Evolutionary conservation across 352 stramenopile species (phyloP).

Genomic region (Globisporangium camurandrum): DNA sequence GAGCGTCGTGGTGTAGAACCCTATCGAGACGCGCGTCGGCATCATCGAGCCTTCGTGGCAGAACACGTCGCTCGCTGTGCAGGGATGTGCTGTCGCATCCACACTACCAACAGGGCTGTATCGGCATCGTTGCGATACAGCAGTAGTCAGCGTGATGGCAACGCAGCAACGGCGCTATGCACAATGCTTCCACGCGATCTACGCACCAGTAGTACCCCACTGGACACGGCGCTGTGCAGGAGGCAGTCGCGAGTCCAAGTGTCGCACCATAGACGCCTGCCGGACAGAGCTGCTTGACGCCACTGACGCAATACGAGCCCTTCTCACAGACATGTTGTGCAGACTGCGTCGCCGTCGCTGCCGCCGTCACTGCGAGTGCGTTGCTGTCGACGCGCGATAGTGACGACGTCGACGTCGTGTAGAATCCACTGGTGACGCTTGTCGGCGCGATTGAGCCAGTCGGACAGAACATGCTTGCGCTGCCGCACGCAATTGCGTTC

Average conservation of each 20-base stretch:
- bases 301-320: constrained; percentile 44
- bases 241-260: constrained; percentile 25
- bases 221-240: constrained; percentile 50
- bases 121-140: not conserved
- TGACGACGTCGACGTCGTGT: constrained; percentile 41
- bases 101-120: constrained; percentile 36
- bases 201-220: constrained; percentile 57
- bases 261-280: constrained; percentile 35
- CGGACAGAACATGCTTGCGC: constrained; percentile 33
- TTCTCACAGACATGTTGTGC: constrained; percentile 40
- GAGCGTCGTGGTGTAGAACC: constrained; percentile 48
- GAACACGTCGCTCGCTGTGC: constrained; percentile 25
- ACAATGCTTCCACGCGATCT: not conserved
- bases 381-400: too few relatives aligned
- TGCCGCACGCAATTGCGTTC: constrained; percentile 27
- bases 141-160: not conserved
- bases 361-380: too few relatives aligned
- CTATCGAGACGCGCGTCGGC: constrained; percentile 25
- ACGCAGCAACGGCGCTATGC: too few relatives aligned
- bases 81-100: constrained; percentile 30
- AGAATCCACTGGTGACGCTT: constrained; percentile 30
- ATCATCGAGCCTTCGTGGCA: constrained; percentile 34
- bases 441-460: constrained; percentile 35
- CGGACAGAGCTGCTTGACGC: constrained; percentile 46
- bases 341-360: not conserved